phyloP scores from a whole-genome alignment of 2,329 filamentous ascomycete genomes.

The Cladophialophora psammophila region DNA sequence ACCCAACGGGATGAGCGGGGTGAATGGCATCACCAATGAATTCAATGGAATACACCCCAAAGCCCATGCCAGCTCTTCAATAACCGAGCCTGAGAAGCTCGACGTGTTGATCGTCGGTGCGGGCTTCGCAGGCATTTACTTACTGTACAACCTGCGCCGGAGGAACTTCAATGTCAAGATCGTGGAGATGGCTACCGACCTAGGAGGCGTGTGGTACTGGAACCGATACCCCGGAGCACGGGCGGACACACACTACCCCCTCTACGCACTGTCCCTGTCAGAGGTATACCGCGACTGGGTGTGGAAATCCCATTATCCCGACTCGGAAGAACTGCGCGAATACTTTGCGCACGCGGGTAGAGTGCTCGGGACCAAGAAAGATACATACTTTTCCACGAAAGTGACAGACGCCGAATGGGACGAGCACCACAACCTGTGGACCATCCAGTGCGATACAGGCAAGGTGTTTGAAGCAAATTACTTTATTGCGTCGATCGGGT shows the following conservation, averaged over 20 bases:
- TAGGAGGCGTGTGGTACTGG: slow-evolving; percentile 58
- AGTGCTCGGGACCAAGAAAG: slow-evolving; percentile 49
- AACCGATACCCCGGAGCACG: slow-evolving; percentile 75
- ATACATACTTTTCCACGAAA: slow-evolving; percentile 45
- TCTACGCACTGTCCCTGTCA: slow-evolving; percentile 63
- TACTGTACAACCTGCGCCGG: slow-evolving; percentile 44
- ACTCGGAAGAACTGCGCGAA: slow-evolving; percentile 46
- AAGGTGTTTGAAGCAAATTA: slow-evolving; percentile 33
- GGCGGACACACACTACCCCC: slow-evolving; percentile 62
- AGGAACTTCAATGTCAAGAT: slow-evolving; percentile 45
- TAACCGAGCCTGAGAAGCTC: too few species aligned
- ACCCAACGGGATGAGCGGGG: too few species aligned
- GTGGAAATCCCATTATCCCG: slow-evolving; percentile 54
- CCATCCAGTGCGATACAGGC: slow-evolving; percentile 49
- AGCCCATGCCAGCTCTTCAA: too few species aligned
- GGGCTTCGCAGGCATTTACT: slow-evolving; percentile 35
- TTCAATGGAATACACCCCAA: too few species aligned
- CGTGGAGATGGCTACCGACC: slow-evolving; percentile 46
- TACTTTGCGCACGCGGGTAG: slow-evolving; percentile 54
- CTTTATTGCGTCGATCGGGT: slow-evolving; percentile 42
- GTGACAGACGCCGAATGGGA: slow-evolving; percentile 49
- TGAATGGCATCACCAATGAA: too few species aligned
- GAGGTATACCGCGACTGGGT: slow-evolving; percentile 56
- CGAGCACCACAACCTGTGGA: slow-evolving; percentile 47
- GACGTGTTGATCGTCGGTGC: too few species aligned